These are phyloP conservation scores for Podospora appendiculata DNA, from an alignment of 495 filamentous ascomycete genomes.

Conservation along the genomic window DNA sequence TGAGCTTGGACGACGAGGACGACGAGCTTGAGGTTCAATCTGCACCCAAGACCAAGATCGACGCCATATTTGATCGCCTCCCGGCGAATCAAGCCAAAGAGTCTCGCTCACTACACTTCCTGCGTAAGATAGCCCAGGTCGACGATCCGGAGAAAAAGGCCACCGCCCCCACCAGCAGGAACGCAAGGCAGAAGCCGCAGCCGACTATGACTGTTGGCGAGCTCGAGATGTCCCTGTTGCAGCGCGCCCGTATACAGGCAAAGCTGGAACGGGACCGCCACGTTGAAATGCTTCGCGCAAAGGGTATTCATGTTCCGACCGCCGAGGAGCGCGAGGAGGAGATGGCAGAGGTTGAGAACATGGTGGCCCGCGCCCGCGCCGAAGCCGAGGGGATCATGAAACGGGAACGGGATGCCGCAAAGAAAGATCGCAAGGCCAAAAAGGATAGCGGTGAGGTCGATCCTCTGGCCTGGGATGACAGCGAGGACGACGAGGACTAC, in stretches of 20 bases:
- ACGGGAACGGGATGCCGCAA: constrained; percentile 63
- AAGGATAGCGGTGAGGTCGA: constrained; percentile 39
- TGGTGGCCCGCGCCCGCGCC: constrained; percentile 73
- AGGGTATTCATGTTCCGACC: constrained; percentile 77
- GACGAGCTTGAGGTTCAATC: constrained; percentile 32
- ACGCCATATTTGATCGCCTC: constrained; percentile 62
- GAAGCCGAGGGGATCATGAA: constrained; percentile 75
- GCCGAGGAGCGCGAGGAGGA: constrained; percentile 77
- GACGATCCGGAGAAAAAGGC: constrained; percentile 43
- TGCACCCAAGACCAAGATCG: constrained; percentile 31
- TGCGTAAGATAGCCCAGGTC: constrained; percentile 70
- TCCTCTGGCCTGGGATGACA: constrained; percentile 52
- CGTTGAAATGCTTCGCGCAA: constrained; percentile 65
- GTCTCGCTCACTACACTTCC: constrained; percentile 53
- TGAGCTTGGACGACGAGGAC: constrained; percentile 29
- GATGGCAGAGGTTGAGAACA: constrained; percentile 70
- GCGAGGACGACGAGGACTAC: constrained; percentile 49
- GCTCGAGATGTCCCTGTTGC: constrained; percentile 57
- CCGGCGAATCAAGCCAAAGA: constrained; percentile 51
- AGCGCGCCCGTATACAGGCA: constrained; percentile 73
- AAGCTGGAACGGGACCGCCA: constrained; percentile 67
- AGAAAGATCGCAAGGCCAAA: constrained; percentile 48
- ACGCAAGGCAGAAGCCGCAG: constrained; percentile 22
- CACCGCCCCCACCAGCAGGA: constrained; percentile 11
- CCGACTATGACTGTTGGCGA: constrained; percentile 58